phyloP scores from a whole-genome alignment of 805 yeast genomes.

The Yamadazyma nakazawae region DNA sequence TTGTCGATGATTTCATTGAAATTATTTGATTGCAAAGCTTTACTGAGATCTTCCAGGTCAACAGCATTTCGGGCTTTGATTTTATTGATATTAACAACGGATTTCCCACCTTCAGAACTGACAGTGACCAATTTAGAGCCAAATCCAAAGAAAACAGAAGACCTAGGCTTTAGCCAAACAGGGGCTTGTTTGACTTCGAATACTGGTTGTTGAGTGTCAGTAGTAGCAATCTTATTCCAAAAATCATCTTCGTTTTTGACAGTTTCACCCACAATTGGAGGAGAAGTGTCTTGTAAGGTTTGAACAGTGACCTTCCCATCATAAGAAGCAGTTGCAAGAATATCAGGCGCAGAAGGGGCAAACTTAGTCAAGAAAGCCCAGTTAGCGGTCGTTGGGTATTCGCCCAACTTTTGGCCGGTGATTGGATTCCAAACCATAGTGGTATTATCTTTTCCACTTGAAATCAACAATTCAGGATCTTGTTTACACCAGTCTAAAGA shows the following conservation, averaged over 20 bases:
- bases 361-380: slow-evolving; percentile 91
- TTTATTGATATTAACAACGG: slow-evolving; percentile 43
- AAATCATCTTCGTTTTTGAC: slow-evolving; percentile 62
- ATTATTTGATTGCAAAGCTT: slow-evolving; percentile 56
- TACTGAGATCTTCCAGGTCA: slow-evolving; percentile 41
- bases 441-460: slow-evolving; percentile 91
- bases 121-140: slow-evolving; percentile 83
- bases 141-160: slow-evolving; percentile 81
- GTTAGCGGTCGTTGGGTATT: slow-evolving; percentile 87
- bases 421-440: slow-evolving; percentile 90
- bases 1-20: slow-evolving; percentile 53
- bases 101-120: slow-evolving; percentile 35
- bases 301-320: slow-evolving; percentile 82
- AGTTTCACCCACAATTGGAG: slow-evolving; percentile 47
- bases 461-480: slow-evolving; percentile 73
- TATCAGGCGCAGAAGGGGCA: slow-evolving; percentile 85
- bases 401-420: slow-evolving; percentile 67
- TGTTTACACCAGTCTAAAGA: slow-evolving; percentile 91
- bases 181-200: slow-evolving; percentile 81
- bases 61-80: slow-evolving; percentile 35
- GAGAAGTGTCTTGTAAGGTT: slow-evolving; percentile 81
- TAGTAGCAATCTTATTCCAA: slow-evolving; percentile 73
- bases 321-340: slow-evolving; percentile 84
- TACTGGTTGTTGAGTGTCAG: slow-evolving; percentile 70
- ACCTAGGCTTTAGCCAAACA: slow-evolving; percentile 74